Percentiles rank a stretch among this genome's conserved stretches.
These are phyloP conservation scores for Verticillium zaregamsianum DNA, from an alignment of 2,329 filamentous ascomycete species.

Conservation along the genomic window DNA sequence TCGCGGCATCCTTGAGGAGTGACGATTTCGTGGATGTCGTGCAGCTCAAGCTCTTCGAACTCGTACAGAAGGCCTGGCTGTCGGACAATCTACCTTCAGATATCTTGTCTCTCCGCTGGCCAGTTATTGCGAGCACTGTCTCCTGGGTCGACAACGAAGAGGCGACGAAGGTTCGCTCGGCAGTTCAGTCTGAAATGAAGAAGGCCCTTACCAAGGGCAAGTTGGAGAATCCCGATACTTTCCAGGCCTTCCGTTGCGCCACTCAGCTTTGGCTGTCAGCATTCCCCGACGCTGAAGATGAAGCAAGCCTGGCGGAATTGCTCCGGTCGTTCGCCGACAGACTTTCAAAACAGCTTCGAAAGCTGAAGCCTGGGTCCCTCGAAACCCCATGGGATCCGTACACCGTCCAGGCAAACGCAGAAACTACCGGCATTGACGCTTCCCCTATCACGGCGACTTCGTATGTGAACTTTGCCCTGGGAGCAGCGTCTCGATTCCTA, in stretches of 20 bases:
- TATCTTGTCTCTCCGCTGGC: slow-evolving; percentile 34
- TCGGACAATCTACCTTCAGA: slow-evolving; percentile 21
- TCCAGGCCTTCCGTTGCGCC: slow-evolving; percentile 36
- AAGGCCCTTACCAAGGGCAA: slow-evolving; percentile 27
- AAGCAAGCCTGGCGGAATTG: slow-evolving; percentile 23
- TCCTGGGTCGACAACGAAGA: slow-evolving; percentile 27
- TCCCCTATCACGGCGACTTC: background rate
- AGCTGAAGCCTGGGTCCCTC: background rate
- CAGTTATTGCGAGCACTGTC: slow-evolving; percentile 29
- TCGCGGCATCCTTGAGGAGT: slow-evolving; percentile 35
- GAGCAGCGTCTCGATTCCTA: slow-evolving; percentile 8
- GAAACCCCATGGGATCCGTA: background rate
- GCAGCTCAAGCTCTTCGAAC: slow-evolving; percentile 31
- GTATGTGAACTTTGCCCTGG: slow-evolving; percentile 5
- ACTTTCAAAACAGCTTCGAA: slow-evolving; percentile 18
- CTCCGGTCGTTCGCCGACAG: slow-evolving; percentile 28
- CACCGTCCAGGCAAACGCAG: background rate
- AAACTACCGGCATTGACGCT: background rate
- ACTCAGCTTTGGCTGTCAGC: slow-evolving; percentile 32
- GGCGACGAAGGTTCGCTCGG: slow-evolving; percentile 26
- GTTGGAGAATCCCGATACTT: slow-evolving; percentile 28
- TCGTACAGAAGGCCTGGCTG: slow-evolving; percentile 21
- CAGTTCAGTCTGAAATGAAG: slow-evolving; percentile 24
- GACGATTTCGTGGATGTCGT: slow-evolving; percentile 39
- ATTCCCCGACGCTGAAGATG: slow-evolving; percentile 27